These are phyloP conservation scores for Nicotiana obtusifolia DNA, from an alignment of 257 asterid genomes.

Conservation along the genomic window DNA sequence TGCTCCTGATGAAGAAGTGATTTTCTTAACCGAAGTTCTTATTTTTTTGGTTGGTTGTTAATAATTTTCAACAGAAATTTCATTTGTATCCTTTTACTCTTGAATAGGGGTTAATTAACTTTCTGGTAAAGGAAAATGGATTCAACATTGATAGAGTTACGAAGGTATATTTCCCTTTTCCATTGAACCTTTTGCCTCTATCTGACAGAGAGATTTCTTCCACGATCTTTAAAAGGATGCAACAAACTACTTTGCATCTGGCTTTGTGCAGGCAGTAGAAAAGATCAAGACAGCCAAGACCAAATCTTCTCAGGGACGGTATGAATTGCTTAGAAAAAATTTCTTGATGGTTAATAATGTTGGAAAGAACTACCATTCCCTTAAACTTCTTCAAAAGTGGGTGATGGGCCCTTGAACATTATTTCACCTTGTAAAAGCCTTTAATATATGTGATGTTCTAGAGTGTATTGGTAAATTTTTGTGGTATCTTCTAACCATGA, in stretches of 20 bases:
- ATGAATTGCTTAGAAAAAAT: conserved; percentile 20
- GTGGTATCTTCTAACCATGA: conserved; percentile 5
- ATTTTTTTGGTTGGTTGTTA: conserved; percentile 14
- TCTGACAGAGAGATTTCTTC: not conserved
- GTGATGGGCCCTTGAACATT: not conserved
- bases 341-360: not conserved
- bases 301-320: conserved; percentile 95
- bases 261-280: conserved; percentile 65
- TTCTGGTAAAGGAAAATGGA: conserved; percentile 94
- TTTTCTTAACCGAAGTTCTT: conserved; percentile 10
- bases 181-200: not conserved
- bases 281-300: conserved; percentile 95
- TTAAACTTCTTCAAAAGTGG: not conserved
- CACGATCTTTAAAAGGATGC: not conserved
- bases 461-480: not conserved
- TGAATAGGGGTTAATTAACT: conserved; percentile 62
- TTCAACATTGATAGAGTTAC: conserved; percentile 86
- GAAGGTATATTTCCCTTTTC: conserved; percentile 42
- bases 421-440: not conserved
- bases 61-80: not conserved
- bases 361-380: not conserved
- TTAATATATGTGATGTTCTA: not conserved
- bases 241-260: conserved; percentile 17
- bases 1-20: conserved; percentile 95
- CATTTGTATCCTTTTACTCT: not conserved